Evolutionary conservation across 2,329 filamentous ascomycete species (phyloP), one percentile per base, ranked within the genome.

Genomic region (Neofusicoccum parvum): DNA sequence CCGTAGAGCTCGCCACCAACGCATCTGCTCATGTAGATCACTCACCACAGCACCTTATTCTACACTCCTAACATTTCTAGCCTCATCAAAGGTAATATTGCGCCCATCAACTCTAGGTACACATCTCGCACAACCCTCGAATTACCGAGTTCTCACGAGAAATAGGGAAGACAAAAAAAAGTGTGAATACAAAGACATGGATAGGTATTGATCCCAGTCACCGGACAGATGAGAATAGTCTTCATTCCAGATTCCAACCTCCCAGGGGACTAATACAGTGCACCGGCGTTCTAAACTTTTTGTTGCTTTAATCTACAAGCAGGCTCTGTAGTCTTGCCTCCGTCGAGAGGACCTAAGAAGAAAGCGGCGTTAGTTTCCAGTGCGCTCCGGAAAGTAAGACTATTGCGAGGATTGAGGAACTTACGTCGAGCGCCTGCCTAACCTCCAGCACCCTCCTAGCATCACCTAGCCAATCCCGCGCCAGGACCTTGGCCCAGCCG

Each of bases 401-500:
- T 12, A 11, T 20, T 11, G 11, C 3, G 17, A 20, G 7, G 32
- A 15, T n/a, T 15, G 53, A 6, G 6, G 12, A 12, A 86, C 89
- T 88, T 80, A 97, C 95, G 80, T 99, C 95, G 73, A 99, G 85
- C 73, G 95, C 95, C 82, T 99, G 95, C 80, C 92, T 90, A 69
- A 98, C 95, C 82, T 99, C 95, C 74, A 99, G 83, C 69, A 96
- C 92, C 81, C 93, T 91, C 76, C 95, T 88, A 68, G 93, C 91
- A 83, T 99, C 95, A 62, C 85, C 86, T 71, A 99, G 80, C 95
- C 95, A 99, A 79, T 99, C 95, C 74, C 91, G 89, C 80, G 92
- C 96, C 75, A 99, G 81, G 46, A 94, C 94, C 85, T 95, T 97
- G 54, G 94, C 94, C 95, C 95, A 99, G 32, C 95, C 95, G 68